A percentile compares a stretch with the other conserved stretches of the same genome.
Conservation (phyloP, 2,329 filamentous ascomycete species). For the Pseudogymnoascus sp. region DNA sequence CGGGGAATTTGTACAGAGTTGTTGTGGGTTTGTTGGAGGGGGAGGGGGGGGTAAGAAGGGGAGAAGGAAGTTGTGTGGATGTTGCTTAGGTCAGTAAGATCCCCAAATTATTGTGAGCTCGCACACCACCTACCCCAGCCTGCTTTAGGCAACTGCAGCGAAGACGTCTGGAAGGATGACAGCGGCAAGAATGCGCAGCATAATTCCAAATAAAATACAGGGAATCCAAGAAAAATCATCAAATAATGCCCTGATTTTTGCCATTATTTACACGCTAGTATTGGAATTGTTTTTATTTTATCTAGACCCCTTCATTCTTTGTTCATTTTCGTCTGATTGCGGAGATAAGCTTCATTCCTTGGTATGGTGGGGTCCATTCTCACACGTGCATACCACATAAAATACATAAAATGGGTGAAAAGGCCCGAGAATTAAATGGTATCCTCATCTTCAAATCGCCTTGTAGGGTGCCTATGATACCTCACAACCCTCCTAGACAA, state of each 20-base stretch:
- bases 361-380: not conserved
- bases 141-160: not conserved
- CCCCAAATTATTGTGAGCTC: not conserved
- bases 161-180: not conserved
- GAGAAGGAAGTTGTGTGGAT: not conserved
- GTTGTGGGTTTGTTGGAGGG: slow-evolving; percentile 2
- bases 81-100: slow-evolving; percentile 1
- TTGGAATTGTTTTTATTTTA: not conserved
- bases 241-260: not conserved
- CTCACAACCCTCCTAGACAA: not conserved
- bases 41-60: not conserved
- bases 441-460: not conserved
- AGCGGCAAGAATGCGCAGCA: not conserved
- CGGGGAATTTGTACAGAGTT: slow-evolving; percentile 1
- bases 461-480: not conserved
- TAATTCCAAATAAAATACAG: slow-evolving; percentile 5
- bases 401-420: not conserved
- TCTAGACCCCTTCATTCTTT: not conserved
- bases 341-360: not conserved
- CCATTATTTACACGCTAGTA: not conserved
- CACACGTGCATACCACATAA: not conserved
- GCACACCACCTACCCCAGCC: slow-evolving; percentile 3
- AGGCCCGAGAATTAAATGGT: not conserved
- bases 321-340: not conserved
- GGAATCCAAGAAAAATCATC: not conserved